phyloP scores from a whole-genome alignment of 1,139 yeast species.

The Pneumocystis carinii region DNA sequence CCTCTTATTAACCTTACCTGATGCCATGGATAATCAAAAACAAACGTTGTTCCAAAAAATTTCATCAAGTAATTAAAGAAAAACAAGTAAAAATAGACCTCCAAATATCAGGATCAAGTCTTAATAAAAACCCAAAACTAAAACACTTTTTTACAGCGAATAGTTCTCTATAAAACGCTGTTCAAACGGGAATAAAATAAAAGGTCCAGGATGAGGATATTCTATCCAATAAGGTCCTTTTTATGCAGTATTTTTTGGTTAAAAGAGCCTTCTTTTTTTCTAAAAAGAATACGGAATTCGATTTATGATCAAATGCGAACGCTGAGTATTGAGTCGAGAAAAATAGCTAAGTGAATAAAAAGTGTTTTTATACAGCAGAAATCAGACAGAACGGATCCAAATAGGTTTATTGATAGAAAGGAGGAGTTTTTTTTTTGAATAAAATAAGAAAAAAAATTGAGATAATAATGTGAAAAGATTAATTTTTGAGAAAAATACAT shows the following conservation, averaged over 20 bases:
- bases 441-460: neutral
- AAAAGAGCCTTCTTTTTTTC: too few species aligned
- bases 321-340: too few species aligned
- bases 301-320: too few species aligned
- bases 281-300: too few species aligned
- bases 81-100: neutral
- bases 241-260: too few species aligned
- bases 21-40: slow-evolving; percentile 62
- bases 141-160: neutral
- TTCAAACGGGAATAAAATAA: neutral
- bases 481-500: neutral
- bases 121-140: neutral
- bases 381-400: too few species aligned
- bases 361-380: too few species aligned
- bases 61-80: slow-evolving; percentile 33
- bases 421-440: neutral
- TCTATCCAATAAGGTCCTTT: too few species aligned
- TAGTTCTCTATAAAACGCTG: neutral
- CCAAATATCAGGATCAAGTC: neutral
- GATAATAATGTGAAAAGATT: neutral
- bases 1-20: neutral
- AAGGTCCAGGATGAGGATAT: too few species aligned
- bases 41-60: slow-evolving; percentile 44
- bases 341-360: too few species aligned
- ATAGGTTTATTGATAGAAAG: too few species aligned